Evolutionary conservation across 1,284 basidiomycete genomes (phyloP), one percentile per base, ranked within the genome.

Genomic region (Rhodotorula sp.): DNA sequence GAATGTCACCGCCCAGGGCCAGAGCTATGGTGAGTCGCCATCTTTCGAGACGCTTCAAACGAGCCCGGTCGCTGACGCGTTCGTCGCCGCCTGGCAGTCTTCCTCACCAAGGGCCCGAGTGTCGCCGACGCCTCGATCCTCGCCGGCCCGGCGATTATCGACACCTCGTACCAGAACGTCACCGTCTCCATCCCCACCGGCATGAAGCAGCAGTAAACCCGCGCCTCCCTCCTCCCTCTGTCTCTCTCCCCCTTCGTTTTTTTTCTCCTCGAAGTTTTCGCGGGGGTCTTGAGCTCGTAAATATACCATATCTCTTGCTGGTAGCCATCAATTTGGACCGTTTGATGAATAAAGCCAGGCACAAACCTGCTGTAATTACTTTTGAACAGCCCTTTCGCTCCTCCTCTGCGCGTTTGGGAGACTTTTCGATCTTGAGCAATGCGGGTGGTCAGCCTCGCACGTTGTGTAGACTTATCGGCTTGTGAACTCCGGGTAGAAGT

Each of bases 121-220:
- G 77, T 84, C 66, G 77, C 80, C 47, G 84, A 84, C 70, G 71
- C 71, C 50, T 82, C 78, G 65, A 82, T 81, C 21, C 80, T 86
- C 66, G 85, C 85, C 48, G 85, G 85, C 2, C 84, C 85, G 31
- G 82, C 81, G 5, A 80, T 86, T 57, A 73, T 84, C 54, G 56
- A 72, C 62, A 55, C 52, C 14, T 55, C 62, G 23, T 52, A 70
- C 65, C 49, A 55, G 45, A 66, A 68, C 45, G 56, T 59, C 7
- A 60, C 67, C 59, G 49, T 69, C 45, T 65, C 66, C 23, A 56
- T 70, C 59, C 60, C 60, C 18, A 8, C 45, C 19, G 14, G 23
- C 14, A 59, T 45, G 43, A 15, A 12, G 15, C 28, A 15, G 18
- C n/a, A 21, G 43, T 47, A 31, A 56, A 18, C 55, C n/a, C 15